Evolutionary conservation across 805 yeast genomes (phyloP).

Genomic region (Zygotorulaspora sp.): DNA sequence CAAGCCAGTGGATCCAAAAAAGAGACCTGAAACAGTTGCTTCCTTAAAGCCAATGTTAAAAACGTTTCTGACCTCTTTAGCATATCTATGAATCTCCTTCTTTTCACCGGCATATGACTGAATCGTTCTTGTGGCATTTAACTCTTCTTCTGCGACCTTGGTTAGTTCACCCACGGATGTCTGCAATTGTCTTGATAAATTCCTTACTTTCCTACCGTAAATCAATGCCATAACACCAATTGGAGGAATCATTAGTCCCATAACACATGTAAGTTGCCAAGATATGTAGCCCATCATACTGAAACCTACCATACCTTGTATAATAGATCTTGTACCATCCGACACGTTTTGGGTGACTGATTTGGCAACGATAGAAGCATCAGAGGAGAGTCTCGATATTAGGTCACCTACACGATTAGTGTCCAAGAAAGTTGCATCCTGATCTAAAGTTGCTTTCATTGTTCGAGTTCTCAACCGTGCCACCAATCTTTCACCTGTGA

Average conservation of each 20-base stretch:
- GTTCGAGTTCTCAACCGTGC: constrained; percentile 77
- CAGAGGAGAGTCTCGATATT: constrained; percentile 81
- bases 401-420: constrained; percentile 87
- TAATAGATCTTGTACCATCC: constrained; percentile 82
- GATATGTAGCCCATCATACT: constrained; percentile 90
- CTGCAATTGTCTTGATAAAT: constrained; percentile 70
- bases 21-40: constrained; percentile 71
- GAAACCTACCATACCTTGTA: constrained; percentile 81
- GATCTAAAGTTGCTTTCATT: constrained; percentile 69
- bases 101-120: constrained; percentile 87
- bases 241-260: constrained; percentile 80
- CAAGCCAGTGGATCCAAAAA: constrained; percentile 74
- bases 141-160: constrained; percentile 86
- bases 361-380: constrained; percentile 81
- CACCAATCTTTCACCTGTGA: constrained; percentile 82
- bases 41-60: constrained; percentile 71
- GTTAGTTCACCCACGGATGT: constrained; percentile 81
- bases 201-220: constrained; percentile 76
- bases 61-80: constrained; percentile 61
- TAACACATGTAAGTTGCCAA: constrained; percentile 73
- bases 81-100: constrained; percentile 69
- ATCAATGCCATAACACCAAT: constrained; percentile 71
- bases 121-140: constrained; percentile 78
- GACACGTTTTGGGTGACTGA: constrained; percentile 84
- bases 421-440: constrained; percentile 87